Evolutionary conservation across 2,329 filamentous ascomycete genomes (phyloP).

Genomic region (Colletotrichum siamense): DNA sequence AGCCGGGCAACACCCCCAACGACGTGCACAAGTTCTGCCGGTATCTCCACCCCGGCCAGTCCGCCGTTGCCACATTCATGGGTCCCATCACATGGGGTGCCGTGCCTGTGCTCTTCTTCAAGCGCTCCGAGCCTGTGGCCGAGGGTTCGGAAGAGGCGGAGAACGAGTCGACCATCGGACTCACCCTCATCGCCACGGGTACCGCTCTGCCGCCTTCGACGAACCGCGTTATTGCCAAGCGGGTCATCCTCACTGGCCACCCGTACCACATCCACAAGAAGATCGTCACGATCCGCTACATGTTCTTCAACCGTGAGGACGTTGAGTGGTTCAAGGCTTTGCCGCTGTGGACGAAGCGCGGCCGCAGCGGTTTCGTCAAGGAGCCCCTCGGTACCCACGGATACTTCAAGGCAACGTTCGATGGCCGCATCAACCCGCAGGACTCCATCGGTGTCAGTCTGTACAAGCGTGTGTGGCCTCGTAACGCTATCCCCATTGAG

Average conservation of each 20-base stretch:
- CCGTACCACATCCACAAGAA: slow-evolving; percentile 99
- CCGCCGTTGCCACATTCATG: slow-evolving; percentile 87
- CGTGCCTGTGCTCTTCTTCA: slow-evolving; percentile 90
- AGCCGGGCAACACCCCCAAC: slow-evolving; percentile 89
- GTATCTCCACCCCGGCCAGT: slow-evolving; percentile 88
- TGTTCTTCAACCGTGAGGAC: slow-evolving; percentile 98
- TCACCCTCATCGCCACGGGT: slow-evolving; percentile 84
- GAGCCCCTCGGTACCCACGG: slow-evolving; percentile 94
- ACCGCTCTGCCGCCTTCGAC: slow-evolving; percentile 81
- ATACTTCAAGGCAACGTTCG: slow-evolving; percentile 99
- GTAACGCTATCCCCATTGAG: slow-evolving; percentile 60
- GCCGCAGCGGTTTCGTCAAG: slow-evolving; percentile 89
- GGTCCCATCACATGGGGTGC: slow-evolving; percentile 93
- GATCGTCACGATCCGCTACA: slow-evolving; percentile 95
- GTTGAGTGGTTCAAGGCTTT: slow-evolving; percentile 98
- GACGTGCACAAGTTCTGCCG: slow-evolving; percentile 97
- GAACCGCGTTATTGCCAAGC: slow-evolving; percentile 87
- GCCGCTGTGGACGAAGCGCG: slow-evolving; percentile 91
- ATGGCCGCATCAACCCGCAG: slow-evolving; percentile 93
- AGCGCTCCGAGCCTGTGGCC: slow-evolving; percentile 49
- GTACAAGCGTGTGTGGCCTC: slow-evolving; percentile 86
- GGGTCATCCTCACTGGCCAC: slow-evolving; percentile 91
- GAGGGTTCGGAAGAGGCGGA: slow-evolving; percentile 48
- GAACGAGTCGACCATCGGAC: slow-evolving; percentile 47
- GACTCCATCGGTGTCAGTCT: slow-evolving; percentile 91